A percentile compares a stretch with the other conserved stretches of the same genome.
Evolutionary conservation across 768 basidiomycete species (phyloP).

Genomic region (Psilocybe azurescens): DNA sequence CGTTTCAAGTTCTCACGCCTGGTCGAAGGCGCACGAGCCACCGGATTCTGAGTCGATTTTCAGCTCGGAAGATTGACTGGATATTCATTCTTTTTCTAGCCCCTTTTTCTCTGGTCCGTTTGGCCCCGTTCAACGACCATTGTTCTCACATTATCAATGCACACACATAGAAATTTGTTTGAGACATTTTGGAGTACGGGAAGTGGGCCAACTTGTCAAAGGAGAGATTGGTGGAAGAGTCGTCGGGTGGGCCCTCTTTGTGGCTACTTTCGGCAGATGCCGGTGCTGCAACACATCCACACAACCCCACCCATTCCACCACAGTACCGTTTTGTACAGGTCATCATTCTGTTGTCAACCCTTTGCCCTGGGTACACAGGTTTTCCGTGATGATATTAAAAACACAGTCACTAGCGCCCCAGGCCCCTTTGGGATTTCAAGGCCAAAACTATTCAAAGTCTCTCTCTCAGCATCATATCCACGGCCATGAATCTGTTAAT

Average conservation of each 20-base stretch:
- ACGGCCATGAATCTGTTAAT: background rate
- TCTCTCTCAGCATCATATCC: background rate
- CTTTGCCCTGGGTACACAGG: conserved; percentile 1
- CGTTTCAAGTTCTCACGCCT: conserved; percentile 53
- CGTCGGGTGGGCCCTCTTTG: conserved; percentile 20
- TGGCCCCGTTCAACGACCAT: conserved; percentile 24
- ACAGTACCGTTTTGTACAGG: background rate
- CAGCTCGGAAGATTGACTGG: conserved; percentile 52
- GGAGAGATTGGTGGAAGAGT: conserved; percentile 11
- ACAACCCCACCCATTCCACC: conserved; percentile 2
- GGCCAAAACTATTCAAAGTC: background rate
- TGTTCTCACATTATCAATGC: conserved; percentile 4
- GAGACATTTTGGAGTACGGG: conserved; percentile 9
- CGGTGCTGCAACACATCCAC: conserved; percentile 17
- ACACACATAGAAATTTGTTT: conserved; percentile 22
- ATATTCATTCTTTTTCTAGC: conserved; percentile 36
- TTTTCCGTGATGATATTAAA: background rate
- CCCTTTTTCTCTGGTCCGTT: conserved; percentile 18
- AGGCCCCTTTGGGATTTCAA: background rate
- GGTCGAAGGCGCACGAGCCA: conserved; percentile 52
- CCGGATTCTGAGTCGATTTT: conserved; percentile 50
- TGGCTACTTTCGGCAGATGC: conserved; percentile 25
- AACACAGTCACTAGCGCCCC: background rate
- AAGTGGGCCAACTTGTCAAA: conserved; percentile 18
- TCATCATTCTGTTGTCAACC: conserved; percentile 4